Percentiles rank a stretch among this genome's conserved stretches.
These are phyloP conservation scores for Verruconis gallopava DNA, from an alignment of 2,329 filamentous ascomycete genomes.

Conservation along the genomic window DNA sequence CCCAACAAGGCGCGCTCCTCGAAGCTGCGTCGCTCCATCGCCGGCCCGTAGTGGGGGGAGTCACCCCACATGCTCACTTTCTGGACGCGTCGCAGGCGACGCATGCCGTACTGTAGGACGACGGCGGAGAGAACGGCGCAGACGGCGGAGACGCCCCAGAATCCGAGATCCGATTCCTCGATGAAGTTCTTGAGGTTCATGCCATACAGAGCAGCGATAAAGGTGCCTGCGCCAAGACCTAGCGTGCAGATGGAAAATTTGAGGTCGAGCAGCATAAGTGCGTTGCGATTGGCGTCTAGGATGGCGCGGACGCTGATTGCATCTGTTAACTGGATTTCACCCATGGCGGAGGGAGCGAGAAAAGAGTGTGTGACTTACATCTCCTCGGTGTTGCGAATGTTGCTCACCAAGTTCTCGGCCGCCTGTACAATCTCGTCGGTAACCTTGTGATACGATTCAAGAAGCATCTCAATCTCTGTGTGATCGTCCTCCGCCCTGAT, in stretches of 20 bases:
- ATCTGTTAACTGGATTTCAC: not conserved
- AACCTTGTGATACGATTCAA: slow-evolving; percentile 96
- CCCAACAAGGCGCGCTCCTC: not conserved
- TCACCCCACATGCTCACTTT: slow-evolving; percentile 71
- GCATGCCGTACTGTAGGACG: slow-evolving; percentile 73
- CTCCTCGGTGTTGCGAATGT: slow-evolving; percentile 95
- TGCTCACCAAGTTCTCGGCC: slow-evolving; percentile 80
- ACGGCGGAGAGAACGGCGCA: slow-evolving; percentile 62
- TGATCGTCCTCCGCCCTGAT: slow-evolving; percentile 71
- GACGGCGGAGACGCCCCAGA: slow-evolving; percentile 57
- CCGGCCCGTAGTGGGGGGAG: not conserved
- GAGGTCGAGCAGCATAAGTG: slow-evolving; percentile 91
- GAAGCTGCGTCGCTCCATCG: not conserved
- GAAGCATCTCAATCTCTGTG: slow-evolving; percentile 89
- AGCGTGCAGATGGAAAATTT: slow-evolving; percentile 94
- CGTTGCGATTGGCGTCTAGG: slow-evolving; percentile 93
- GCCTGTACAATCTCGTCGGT: slow-evolving; percentile 97
- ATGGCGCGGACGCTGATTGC: slow-evolving; percentile 74
- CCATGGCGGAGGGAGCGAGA: not conserved
- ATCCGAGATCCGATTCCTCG: slow-evolving; percentile 83
- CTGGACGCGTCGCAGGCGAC: slow-evolving; percentile 74
- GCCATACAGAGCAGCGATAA: slow-evolving; percentile 95
- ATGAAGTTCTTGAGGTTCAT: slow-evolving; percentile 99
- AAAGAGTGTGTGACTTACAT: slow-evolving; percentile 50
- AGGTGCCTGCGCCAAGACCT: slow-evolving; percentile 86